A percentile compares a stretch with the other conserved stretches of the same genome.
Evolutionary conservation across 768 basidiomycete species (phyloP).

Genomic region (Hysterangium stoloniferum): DNA sequence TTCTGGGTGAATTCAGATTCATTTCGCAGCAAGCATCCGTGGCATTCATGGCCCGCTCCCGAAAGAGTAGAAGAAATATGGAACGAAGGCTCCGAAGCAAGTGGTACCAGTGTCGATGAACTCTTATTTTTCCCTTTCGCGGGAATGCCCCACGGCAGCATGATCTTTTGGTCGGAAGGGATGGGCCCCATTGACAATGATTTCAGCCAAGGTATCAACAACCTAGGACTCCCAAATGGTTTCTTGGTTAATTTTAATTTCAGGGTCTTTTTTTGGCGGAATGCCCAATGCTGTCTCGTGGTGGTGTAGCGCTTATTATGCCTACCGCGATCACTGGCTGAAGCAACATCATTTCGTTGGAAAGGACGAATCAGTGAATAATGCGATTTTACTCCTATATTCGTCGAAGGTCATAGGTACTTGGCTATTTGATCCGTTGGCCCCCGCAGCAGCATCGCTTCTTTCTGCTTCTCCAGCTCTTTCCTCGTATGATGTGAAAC

Average conservation of each 20-base stretch:
- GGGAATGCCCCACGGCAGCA: slow-evolving; percentile 25
- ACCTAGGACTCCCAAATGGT: background rate
- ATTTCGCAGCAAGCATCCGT: slow-evolving; percentile 38
- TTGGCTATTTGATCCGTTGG: slow-evolving; percentile 25
- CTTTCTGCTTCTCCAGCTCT: background rate
- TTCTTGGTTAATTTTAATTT: background rate
- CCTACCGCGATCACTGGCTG: slow-evolving; percentile 45
- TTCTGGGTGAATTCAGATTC: slow-evolving; percentile 56
- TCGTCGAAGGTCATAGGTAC: slow-evolving; percentile 39
- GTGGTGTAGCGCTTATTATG: slow-evolving; percentile 40
- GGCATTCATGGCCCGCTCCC: slow-evolving; percentile 41
- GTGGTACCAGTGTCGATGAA: slow-evolving; percentile 30
- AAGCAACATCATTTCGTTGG: slow-evolving; percentile 42
- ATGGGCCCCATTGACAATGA: slow-evolving; percentile 44
- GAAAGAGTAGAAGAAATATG: slow-evolving; percentile 34
- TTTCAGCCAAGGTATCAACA: slow-evolving; percentile 40
- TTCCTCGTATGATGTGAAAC: slow-evolving; percentile 1
- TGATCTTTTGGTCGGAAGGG: slow-evolving; percentile 34
- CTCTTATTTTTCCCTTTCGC: slow-evolving; percentile 42
- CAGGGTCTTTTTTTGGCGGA: slow-evolving; percentile 57
- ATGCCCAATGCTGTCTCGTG: slow-evolving; percentile 35
- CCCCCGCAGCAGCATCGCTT: slow-evolving; percentile 4
- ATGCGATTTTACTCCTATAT: slow-evolving; percentile 37
- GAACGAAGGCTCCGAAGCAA: slow-evolving; percentile 25
- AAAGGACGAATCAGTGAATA: slow-evolving; percentile 51